These are phyloP conservation scores for Vinca minor DNA, from an alignment of 257 asterid species.

Conservation along the genomic window DNA sequence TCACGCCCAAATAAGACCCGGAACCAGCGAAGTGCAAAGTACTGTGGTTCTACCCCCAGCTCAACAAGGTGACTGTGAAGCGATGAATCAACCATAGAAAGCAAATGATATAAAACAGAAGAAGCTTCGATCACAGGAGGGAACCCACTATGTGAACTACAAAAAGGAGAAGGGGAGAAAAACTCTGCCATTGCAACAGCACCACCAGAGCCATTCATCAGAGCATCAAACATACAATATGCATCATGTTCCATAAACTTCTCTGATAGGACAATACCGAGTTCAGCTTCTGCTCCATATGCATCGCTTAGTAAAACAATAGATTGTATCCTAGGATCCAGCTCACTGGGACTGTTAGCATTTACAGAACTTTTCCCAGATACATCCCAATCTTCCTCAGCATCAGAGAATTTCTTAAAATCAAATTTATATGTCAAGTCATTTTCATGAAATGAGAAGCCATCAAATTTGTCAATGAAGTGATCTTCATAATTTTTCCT, in stretches of 20 bases:
- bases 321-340: conserved; percentile 58
- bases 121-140: conserved; percentile 89
- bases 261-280: conserved; percentile 73
- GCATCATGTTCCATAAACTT: conserved; percentile 91
- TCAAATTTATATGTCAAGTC: conserved; percentile 63
- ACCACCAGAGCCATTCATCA: conserved; percentile 77
- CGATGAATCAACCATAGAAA: conserved; percentile 70
- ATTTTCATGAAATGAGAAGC: conserved; percentile 66
- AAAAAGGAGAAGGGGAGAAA: conserved; percentile 54
- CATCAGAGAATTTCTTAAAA: conserved; percentile 63
- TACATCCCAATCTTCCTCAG: conserved; percentile 31
- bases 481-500: conserved; percentile 57
- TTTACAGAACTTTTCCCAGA: conserved; percentile 29
- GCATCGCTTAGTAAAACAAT: conserved; percentile 68
- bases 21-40: conserved; percentile 83
- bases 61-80: conserved; percentile 82
- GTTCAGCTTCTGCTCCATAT: conserved; percentile 93
- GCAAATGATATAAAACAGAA: conserved; percentile 63
- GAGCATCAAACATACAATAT: conserved; percentile 76
- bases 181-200: conserved; percentile 76
- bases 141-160: conserved; percentile 41
- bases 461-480: conserved; percentile 74
- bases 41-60: conserved; percentile 89
- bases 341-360: conserved; percentile 39
- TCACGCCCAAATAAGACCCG: conserved; percentile 91